These are phyloP conservation scores for Ascomycota sp. DNA, from an alignment of 2,329 filamentous ascomycete species.

Conservation along the genomic window DNA sequence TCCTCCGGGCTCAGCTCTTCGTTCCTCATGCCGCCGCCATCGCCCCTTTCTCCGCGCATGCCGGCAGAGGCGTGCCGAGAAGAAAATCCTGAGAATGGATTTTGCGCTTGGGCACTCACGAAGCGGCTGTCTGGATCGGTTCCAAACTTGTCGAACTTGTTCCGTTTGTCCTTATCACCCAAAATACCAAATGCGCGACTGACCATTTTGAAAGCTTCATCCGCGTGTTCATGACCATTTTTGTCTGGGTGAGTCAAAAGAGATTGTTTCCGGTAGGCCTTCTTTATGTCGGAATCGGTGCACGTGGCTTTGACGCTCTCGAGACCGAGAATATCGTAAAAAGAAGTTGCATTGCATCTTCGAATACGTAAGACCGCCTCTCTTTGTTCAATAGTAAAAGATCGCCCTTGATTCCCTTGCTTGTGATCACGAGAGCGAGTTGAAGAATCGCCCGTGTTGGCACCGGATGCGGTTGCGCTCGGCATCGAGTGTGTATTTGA, in stretches of 20 bases:
- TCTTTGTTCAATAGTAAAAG: slow-evolving; percentile 79
- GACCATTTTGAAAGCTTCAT: slow-evolving; percentile 98
- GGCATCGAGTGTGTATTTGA: no score
- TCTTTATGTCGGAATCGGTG: slow-evolving; percentile 79
- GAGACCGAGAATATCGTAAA: slow-evolving; percentile 83
- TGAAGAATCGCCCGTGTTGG: slow-evolving; percentile 22
- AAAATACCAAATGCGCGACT: slow-evolving; percentile 82
- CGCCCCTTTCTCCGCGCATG: slow-evolving; percentile 24
- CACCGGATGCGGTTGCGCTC: slow-evolving; percentile 32
- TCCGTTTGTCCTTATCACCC: slow-evolving; percentile 72
- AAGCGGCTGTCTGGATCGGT: slow-evolving; percentile 85
- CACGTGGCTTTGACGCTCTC: slow-evolving; percentile 41
- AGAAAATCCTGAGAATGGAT: slow-evolving; percentile 44
- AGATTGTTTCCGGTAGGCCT: slow-evolving; percentile 88
- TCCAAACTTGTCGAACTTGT: slow-evolving; percentile 72
- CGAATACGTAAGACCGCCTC: slow-evolving; percentile 78
- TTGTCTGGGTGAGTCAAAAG: slow-evolving; percentile 96
- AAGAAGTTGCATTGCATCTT: slow-evolving; percentile 65
- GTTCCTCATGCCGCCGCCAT: slow-evolving; percentile 48
- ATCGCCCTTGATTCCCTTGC: slow-evolving; percentile 54
- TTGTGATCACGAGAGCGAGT: slow-evolving; percentile 44
- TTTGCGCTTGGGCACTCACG: slow-evolving; percentile 36
- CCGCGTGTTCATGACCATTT: slow-evolving; percentile 86
- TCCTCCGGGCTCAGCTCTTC: slow-evolving; percentile 93
- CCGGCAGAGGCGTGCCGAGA: slow-evolving; percentile 20